Evolutionary conservation across 495 filamentous ascomycete genomes (phyloP).

Genomic region (Glutinoglossum americanum): DNA sequence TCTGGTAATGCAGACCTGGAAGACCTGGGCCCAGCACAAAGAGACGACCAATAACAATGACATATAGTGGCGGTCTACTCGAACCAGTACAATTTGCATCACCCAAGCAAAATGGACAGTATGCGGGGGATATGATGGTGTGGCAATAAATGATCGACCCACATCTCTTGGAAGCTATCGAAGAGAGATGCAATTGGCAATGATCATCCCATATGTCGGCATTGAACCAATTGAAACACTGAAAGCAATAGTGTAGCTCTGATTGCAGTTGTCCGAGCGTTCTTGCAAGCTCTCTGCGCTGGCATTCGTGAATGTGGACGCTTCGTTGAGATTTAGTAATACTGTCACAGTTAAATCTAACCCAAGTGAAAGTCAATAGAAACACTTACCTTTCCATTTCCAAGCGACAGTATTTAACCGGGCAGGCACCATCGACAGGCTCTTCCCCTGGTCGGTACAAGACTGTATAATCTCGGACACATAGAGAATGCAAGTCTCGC

Average conservation of each 20-base stretch:
- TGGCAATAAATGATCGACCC: constrained; percentile 1
- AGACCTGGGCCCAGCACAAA: too few species aligned
- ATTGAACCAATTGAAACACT: constrained; percentile 1
- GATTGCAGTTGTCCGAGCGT: neutral
- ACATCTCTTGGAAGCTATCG: constrained; percentile 2
- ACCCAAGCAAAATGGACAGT: constrained; percentile 4
- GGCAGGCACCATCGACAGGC: neutral
- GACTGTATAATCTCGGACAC: neutral
- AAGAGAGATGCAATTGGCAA: neutral
- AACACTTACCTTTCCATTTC: neutral
- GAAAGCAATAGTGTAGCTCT: constrained; percentile 1
- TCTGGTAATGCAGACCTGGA: too few species aligned
- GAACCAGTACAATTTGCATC: too few species aligned
- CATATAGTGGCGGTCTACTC: too few species aligned
- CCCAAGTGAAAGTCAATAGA: neutral
- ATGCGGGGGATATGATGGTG: neutral
- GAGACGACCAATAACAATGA: too few species aligned
- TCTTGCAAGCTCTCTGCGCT: neutral
- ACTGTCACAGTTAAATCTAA: neutral
- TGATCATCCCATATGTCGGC: constrained; percentile 2
- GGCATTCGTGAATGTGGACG: neutral
- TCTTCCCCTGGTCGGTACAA: constrained; percentile 4
- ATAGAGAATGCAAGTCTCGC: neutral
- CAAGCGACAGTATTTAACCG: neutral
- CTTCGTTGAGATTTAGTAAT: neutral